Conservation (phyloP, 2,329 filamentous ascomycete species). For the Paecilomyces dactylethromorphus region DNA sequence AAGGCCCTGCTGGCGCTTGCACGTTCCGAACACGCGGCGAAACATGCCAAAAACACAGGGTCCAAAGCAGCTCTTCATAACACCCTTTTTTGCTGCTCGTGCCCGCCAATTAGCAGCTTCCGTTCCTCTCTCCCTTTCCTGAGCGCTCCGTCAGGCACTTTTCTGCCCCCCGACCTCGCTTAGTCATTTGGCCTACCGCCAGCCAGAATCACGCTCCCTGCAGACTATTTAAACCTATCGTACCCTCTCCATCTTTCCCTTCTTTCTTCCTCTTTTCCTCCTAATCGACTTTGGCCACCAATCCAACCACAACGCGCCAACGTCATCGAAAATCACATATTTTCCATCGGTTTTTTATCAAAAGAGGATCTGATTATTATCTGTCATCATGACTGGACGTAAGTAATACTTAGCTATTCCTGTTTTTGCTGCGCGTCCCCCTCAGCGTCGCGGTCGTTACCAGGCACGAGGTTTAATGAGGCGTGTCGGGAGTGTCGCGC, state of each 20-base stretch:
- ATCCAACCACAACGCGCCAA: conserved; percentile 13
- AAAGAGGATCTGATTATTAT: conserved; percentile 1
- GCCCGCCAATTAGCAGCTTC: conserved; percentile 25
- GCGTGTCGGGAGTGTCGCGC: neutral
- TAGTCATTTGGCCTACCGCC: conserved; percentile 10
- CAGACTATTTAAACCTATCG: conserved; percentile 12
- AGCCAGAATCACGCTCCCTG: conserved; percentile 3
- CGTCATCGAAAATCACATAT: conserved; percentile 1
- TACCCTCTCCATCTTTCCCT: conserved; percentile 9
- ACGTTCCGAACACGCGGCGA: conserved; percentile 7
- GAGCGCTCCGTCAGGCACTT: conserved; percentile 6
- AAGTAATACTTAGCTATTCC: conserved; percentile 16
- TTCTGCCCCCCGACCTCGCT: conserved; percentile 8
- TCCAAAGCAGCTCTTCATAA: conserved; percentile 36
- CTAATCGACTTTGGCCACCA: neutral
- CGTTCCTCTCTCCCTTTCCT: conserved; percentile 8
- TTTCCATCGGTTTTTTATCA: conserved; percentile 6
- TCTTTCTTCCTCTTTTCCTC: conserved; percentile 9
- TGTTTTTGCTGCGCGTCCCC: neutral
- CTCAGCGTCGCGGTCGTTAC: neutral
- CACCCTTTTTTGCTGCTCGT: conserved; percentile 24
- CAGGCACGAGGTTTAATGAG: neutral
- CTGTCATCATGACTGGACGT: conserved; percentile 35
- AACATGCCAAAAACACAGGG: conserved; percentile 16
- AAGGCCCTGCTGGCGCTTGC: conserved; percentile 6